Base-by-base conservation (phyloP, 768 basidiomycete genomes). In the Collybiopsis confluens region DNA sequence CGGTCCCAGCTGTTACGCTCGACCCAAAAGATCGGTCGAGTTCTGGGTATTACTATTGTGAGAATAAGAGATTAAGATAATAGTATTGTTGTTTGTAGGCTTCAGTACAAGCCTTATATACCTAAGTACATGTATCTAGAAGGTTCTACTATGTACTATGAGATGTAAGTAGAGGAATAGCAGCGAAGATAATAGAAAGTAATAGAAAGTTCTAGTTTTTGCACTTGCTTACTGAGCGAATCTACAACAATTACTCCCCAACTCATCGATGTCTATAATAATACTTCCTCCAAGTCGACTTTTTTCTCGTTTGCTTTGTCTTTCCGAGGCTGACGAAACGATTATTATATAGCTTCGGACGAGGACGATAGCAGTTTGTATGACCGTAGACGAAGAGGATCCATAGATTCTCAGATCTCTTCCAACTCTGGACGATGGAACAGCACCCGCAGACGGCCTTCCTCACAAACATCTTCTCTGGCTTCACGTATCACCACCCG, bases 11-110 rank as follows among this genome's bases (percentile, higher is more conserved):
- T 86, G 21, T 60, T 82, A 27, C 80, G 82, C 26, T 76, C 78
- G 23, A 77, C 81, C 20, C 79, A 75, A 59, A 86, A 85, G 68
- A 73, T 87, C 20, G 76, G 77, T 20, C 76, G 79, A 42, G 65
- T 86, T 10, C 68, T 86, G 10, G 85, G 85, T 11, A 70, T 74
- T 18, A n/a, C n/a, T n/a, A n/a, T n/a, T n/a, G n/a, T n/a, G n/a
- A n/a, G n/a, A n/a, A n/a, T n/a, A n/a, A n/a, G n/a, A n/a, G n/a
- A n/a, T n/a, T n/a, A n/a, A n/a, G n/a, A n/a, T n/a, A n/a, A n/a
- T n/a, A n/a, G n/a, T n/a, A n/a, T n/a, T n/a, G n/a, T n/a, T n/a
- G n/a, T n/a, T n/a, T n/a, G n/a, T n/a, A n/a, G n/a, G n/a, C n/a
- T n/a, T n/a, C n/a, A n/a, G n/a, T n/a, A n/a, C n/a, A n/a, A n/a